Evolutionary conservation across 352 stramenopile genomes (phyloP).

Genomic region (Globisporangium splendens): DNA sequence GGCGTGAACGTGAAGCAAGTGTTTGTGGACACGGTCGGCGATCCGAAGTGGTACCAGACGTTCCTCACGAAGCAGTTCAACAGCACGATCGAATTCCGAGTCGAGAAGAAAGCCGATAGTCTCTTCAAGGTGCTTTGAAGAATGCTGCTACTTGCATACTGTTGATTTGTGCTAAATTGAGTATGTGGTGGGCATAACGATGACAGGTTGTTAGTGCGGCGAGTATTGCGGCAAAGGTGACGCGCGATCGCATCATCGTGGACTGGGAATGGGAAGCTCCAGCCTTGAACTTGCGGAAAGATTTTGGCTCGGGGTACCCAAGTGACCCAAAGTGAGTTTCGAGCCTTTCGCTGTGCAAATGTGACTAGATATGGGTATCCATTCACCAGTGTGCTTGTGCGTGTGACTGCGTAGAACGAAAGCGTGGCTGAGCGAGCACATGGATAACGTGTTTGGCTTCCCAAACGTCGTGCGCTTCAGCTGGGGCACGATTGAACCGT

Average conservation of each 20-base stretch:
- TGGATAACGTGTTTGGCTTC: constrained; percentile 89
- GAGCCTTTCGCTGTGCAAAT: neutral
- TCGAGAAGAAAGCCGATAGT: constrained; percentile 96
- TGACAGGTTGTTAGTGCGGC: constrained; percentile 85
- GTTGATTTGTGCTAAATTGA: neutral
- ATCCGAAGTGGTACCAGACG: constrained; percentile 87
- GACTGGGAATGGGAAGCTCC: constrained; percentile 89
- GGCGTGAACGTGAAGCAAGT: constrained; percentile 87
- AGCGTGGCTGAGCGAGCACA: constrained; percentile 81
- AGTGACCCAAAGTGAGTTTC: constrained; percentile 84
- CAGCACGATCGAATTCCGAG: constrained; percentile 89
- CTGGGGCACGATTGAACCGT: constrained; percentile 83
- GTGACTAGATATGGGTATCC: neutral
- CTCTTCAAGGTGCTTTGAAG: constrained; percentile 85
- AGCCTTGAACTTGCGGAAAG: constrained; percentile 52
- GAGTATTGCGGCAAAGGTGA: constrained; percentile 93
- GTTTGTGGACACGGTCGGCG: constrained; percentile 95
- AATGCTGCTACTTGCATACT: no score
- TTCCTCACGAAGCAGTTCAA: constrained; percentile 91
- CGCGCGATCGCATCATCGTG: constrained; percentile 83
- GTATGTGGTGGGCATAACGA: neutral
- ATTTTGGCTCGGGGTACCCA: constrained; percentile 90
- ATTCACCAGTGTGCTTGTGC: constrained; percentile 4
- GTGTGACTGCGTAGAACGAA: constrained; percentile 45
- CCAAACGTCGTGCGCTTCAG: constrained; percentile 92